A percentile compares a stretch with the other conserved stretches of the same genome.
phyloP scores from a whole-genome alignment of 768 basidiomycete species.

The Pulveroboletus sp. region DNA sequence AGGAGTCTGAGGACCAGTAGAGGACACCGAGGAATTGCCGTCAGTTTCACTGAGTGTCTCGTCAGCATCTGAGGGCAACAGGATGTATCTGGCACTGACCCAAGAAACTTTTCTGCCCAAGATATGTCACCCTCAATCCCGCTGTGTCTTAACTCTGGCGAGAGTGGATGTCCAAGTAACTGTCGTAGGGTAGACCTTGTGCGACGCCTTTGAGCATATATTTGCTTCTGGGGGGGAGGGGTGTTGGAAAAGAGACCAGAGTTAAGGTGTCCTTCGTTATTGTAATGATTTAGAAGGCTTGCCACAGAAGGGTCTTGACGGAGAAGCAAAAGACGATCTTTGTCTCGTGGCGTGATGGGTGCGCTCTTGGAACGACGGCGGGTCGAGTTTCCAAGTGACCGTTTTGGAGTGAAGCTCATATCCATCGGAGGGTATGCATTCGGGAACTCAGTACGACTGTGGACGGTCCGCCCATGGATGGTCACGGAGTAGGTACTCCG shows the following conservation, averaged over 20 bases:
- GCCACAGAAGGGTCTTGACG: constrained; percentile 76
- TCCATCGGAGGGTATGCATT: constrained; percentile 49
- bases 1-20: constrained; percentile 54
- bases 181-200: constrained; percentile 73
- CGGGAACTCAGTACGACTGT: constrained; percentile 61
- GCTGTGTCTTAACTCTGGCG: constrained; percentile 27
- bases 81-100: constrained; percentile 37
- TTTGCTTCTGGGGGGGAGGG: constrained; percentile 31
- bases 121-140: constrained; percentile 71
- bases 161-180: constrained; percentile 53
- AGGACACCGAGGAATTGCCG: constrained; percentile 38
- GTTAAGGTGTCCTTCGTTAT: constrained; percentile 63
- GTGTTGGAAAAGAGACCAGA: constrained; percentile 63
- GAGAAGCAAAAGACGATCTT: constrained; percentile 52
- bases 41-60: constrained; percentile 40
- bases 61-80: constrained; percentile 7
- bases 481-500: constrained; percentile 69
- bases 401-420: constrained; percentile 21
- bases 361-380: constrained; percentile 29
- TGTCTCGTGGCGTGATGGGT: constrained; percentile 41
- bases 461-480: constrained; percentile 58
- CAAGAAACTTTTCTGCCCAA: constrained; percentile 75
- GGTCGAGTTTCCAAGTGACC: constrained; percentile 25
- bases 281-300: constrained; percentile 68
- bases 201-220: constrained; percentile 51